A percentile compares a stretch with the other conserved stretches of the same genome.
Conservation (phyloP, 768 basidiomycete genomes). For the Lactarius hatsudake region DNA sequence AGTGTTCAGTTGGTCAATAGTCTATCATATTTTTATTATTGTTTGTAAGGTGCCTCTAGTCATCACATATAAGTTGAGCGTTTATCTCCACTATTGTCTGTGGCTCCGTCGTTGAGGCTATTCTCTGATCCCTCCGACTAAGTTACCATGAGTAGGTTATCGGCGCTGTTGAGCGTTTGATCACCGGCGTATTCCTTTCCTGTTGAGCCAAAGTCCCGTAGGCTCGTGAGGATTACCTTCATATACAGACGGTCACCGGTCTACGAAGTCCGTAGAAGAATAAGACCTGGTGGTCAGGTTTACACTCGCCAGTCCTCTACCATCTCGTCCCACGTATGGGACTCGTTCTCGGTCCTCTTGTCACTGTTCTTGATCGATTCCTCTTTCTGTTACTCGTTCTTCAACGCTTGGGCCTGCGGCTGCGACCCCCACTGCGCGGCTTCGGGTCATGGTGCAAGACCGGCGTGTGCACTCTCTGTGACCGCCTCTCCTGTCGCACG, state of each 20-base stretch:
- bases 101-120: not conserved
- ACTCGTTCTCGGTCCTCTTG: not conserved
- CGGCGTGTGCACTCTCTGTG: slow-evolving; percentile 42
- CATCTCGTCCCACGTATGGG: not conserved
- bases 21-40: not conserved
- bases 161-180: not conserved
- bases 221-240: no score
- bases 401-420: slow-evolving; percentile 37
- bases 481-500: slow-evolving; percentile 34
- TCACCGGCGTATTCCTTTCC: not conserved
- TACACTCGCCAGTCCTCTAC: not conserved
- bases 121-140: not conserved
- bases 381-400: slow-evolving; percentile 37
- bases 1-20: not conserved
- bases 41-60: not conserved
- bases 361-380: slow-evolving; percentile 33
- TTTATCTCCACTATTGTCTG: not conserved
- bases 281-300: not conserved
- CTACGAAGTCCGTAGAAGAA: not conserved
- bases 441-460: slow-evolving; percentile 32
- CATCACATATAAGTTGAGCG: not conserved
- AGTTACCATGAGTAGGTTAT: not conserved
- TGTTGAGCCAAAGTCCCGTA: not conserved
- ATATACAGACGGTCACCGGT: no score
- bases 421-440: slow-evolving; percentile 38